Evolutionary conservation across 2,329 filamentous ascomycete genomes (phyloP), one percentile per base, ranked within the genome.

Genomic region (Botrytis pseudocinerea): DNA sequence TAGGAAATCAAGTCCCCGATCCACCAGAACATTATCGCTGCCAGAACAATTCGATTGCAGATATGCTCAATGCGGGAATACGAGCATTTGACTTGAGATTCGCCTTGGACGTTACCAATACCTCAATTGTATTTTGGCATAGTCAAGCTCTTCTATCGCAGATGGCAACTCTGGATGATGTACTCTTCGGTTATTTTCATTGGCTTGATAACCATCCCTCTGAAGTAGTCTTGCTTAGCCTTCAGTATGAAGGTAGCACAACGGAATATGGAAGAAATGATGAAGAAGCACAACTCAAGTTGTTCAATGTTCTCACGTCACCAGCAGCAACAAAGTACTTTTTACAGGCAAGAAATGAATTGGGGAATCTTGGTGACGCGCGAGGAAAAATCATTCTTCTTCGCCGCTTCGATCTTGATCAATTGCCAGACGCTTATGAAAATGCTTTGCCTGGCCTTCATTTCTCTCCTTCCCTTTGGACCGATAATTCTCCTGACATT

Each of bases 381-480:
- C 89, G 95, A 73, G 93, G 95, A 44, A 93, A 92, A 80, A 91
- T 97, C 77, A 89, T 97, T 14, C 88, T 98, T n/a, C 83, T 98
- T 69, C 90, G 95, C 42, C 91, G 95, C 66, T 97, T 97, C 84
- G 84, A 82, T 63, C 83, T 95, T 71, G 87, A 90, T 70, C 76
- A 80, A 10, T 75, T 85, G 4, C 79, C 82, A 0, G 62, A 78
- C 2, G 77, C 75, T 3, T 83, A 83, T 73, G 80, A 81, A n/a
- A 78, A 76, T 0, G 70, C 77, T 0, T 76, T 87, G 9, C 85
- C 85, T 0, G 85, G 85, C 0, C 66, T 87, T n/a, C 83, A 86
- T 71, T 83, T 87, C 76, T 81, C 82, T 0, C 85, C 85, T 0
- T 71, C 59, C 5, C 76, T 80, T 5, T 87, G 85, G 85, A 81